phyloP scores from a whole-genome alignment of 2,329 filamentous ascomycete species.

The Septoria linicola region DNA sequence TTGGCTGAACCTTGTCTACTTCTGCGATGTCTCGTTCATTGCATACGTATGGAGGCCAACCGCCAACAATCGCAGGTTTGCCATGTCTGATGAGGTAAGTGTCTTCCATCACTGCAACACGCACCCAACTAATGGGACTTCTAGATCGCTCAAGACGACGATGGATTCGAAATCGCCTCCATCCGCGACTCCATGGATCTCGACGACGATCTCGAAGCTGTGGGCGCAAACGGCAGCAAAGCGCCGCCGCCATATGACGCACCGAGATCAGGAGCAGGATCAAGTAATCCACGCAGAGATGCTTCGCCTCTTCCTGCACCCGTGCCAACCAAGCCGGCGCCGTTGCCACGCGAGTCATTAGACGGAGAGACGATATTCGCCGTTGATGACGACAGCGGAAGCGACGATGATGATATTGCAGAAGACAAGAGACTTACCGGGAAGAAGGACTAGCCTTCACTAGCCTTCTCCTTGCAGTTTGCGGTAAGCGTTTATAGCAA shows the following conservation, averaged over 20 bases:
- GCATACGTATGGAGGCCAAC: constrained; percentile 97
- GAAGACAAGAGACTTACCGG: constrained; percentile 1
- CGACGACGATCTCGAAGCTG: constrained; percentile 47
- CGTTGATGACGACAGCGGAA: constrained; percentile 83
- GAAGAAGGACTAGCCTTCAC: not conserved
- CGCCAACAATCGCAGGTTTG: constrained; percentile 93
- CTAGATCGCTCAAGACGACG: constrained; percentile 91
- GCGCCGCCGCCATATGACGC: constrained; percentile 43
- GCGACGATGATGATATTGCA: constrained; percentile 59
- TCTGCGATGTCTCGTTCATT: constrained; percentile 87
- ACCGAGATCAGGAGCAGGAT: constrained; percentile 12
- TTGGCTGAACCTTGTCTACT: constrained; percentile 95
- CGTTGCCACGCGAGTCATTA: constrained; percentile 59
- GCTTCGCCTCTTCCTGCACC: constrained; percentile 55
- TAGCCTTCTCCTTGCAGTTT: too few species aligned
- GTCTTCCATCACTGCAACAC: constrained; percentile 35
- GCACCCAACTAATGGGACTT: constrained; percentile 3
- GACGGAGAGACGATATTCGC: constrained; percentile 97
- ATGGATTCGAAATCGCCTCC: constrained; percentile 94
- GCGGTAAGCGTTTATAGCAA: too few species aligned
- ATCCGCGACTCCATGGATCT: constrained; percentile 74
- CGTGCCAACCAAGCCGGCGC: constrained; percentile 48
- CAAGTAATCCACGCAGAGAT: constrained; percentile 37
- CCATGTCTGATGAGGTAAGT: constrained; percentile 89
- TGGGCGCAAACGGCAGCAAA: constrained; percentile 34